phyloP scores from a whole-genome alignment of 345 rosid genomes.

The Eutrema heterophyllum region DNA sequence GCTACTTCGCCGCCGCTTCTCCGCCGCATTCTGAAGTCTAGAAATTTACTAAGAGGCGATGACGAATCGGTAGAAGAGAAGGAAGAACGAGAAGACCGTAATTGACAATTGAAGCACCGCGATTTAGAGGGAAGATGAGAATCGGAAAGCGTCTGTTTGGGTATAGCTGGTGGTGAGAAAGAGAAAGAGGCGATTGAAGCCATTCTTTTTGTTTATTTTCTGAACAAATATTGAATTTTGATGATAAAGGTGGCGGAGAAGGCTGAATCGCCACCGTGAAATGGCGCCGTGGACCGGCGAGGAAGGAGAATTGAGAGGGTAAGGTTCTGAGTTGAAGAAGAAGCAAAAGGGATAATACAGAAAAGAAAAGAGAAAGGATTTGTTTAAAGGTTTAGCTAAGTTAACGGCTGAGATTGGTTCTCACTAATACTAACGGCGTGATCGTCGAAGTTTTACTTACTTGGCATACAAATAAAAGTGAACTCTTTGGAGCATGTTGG shows the following conservation, averaged over 20 bases:
- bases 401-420: slow-evolving; percentile 15
- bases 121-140: slow-evolving; percentile 1
- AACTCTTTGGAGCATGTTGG: background rate
- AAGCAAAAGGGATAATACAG: background rate
- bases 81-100: background rate
- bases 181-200: slow-evolving; percentile 30
- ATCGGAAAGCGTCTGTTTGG: slow-evolving; percentile 8
- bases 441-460: background rate
- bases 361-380: background rate
- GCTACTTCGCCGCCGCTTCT: slow-evolving; percentile 35
- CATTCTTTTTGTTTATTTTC: slow-evolving; percentile 22
- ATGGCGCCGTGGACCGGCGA: slow-evolving; percentile 13
- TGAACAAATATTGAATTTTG: background rate
- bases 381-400: slow-evolving; percentile 6
- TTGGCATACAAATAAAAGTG: no score
- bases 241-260: background rate
- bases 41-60: background rate
- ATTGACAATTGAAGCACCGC: background rate
- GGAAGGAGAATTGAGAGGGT: slow-evolving; percentile 19
- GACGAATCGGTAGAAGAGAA: background rate
- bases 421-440: background rate
- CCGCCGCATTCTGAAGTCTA: slow-evolving; percentile 11
- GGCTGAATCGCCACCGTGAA: slow-evolving; percentile 24
- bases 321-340: slow-evolving; percentile 9
- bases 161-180: slow-evolving; percentile 19